Evolutionary conservation across 768 basidiomycete genomes (phyloP).

Genomic region (Podaxis sp.): DNA sequence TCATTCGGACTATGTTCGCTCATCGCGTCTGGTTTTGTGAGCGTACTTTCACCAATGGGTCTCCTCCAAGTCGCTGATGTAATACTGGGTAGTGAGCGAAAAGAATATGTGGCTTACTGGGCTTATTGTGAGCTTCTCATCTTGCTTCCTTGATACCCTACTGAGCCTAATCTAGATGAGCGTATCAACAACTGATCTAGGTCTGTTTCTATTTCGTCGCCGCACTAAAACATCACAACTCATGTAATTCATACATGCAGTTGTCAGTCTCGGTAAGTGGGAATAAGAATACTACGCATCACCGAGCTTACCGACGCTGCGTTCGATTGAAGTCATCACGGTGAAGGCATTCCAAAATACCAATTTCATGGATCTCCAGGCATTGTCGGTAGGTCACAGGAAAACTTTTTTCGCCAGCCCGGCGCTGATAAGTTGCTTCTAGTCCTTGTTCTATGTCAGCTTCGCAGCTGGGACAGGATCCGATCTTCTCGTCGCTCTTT

Average conservation of each 20-base stretch:
- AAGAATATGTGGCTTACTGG: constrained; percentile 36
- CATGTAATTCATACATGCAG: background rate
- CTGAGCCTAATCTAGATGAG: constrained; percentile 20
- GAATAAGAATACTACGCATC: no score
- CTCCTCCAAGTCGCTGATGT: background rate
- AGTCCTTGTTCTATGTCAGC: constrained; percentile 49
- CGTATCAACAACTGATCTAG: constrained; percentile 38
- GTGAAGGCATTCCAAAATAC: constrained; percentile 14
- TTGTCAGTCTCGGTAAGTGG: background rate
- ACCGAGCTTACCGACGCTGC: background rate
- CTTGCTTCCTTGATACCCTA: background rate
- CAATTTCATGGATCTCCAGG: constrained; percentile 32
- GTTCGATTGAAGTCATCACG: background rate
- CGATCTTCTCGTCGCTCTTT: constrained; percentile 46
- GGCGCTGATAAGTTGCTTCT: background rate
- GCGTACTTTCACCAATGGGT: constrained; percentile 16
- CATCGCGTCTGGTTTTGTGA: constrained; percentile 45
- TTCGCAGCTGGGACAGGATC: constrained; percentile 46
- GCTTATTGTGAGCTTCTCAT: constrained; percentile 37
- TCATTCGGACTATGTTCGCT: constrained; percentile 49
- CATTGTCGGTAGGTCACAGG: constrained; percentile 29
- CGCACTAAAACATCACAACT: background rate
- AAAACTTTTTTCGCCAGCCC: background rate
- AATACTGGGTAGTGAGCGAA: constrained; percentile 34
- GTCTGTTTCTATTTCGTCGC: constrained; percentile 14